Evolutionary conservation across 2,329 filamentous ascomycete genomes (phyloP).

Genomic region (Apiospora malaysiana): DNA sequence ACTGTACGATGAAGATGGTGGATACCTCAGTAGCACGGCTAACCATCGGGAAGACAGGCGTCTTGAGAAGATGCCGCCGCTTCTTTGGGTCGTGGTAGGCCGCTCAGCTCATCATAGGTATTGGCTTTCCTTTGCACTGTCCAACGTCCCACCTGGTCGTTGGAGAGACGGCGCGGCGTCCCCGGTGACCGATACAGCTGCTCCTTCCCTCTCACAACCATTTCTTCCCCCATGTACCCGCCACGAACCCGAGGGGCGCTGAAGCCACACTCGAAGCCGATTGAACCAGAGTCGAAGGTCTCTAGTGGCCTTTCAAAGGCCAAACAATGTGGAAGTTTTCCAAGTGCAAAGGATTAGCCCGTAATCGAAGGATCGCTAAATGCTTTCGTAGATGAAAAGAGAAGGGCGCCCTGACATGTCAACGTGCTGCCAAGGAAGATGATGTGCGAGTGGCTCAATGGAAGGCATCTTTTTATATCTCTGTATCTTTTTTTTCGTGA

Average conservation of each 20-base stretch:
- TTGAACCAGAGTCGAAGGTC: neutral
- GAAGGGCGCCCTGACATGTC: neutral
- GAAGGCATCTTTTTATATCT: neutral
- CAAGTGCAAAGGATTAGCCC: conserved; percentile 5
- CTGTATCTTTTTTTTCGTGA: neutral
- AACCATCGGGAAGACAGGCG: neutral
- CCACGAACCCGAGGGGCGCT: neutral
- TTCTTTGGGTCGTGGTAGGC: neutral
- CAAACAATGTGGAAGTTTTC: neutral
- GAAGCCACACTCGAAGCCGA: neutral
- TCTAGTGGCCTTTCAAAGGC: neutral
- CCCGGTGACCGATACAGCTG: neutral
- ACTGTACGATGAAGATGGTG: neutral
- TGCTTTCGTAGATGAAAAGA: neutral
- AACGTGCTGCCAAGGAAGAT: neutral
- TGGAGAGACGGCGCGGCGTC: neutral
- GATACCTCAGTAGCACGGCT: neutral
- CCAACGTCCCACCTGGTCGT: neutral
- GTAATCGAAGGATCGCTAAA: neutral
- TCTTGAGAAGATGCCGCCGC: neutral
- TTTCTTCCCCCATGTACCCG: neutral
- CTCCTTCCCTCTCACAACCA: neutral
- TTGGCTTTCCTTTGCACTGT: neutral
- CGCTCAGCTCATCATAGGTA: neutral
- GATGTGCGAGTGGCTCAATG: neutral